Conservation (phyloP, 169 alveolate species). For the Cryptosporidium ubiquitum region DNA sequence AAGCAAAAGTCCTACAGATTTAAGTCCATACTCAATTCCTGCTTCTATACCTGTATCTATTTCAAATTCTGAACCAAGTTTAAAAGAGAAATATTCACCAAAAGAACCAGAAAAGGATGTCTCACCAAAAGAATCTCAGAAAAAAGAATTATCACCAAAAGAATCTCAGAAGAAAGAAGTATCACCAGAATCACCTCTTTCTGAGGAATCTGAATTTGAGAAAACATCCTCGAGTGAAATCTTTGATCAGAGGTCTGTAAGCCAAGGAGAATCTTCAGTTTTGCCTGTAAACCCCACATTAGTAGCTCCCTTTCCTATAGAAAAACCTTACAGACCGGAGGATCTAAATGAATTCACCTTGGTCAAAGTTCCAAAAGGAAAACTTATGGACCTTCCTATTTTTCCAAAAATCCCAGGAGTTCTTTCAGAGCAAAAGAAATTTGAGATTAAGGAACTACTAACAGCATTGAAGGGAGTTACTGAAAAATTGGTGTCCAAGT, state of each 20-base stretch:
- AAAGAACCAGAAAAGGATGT: too few relatives aligned
- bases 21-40: neutral
- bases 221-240: neutral
- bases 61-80: neutral
- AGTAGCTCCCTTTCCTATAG: neutral
- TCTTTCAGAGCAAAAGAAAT: conserved; percentile 21
- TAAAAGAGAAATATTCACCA: too few relatives aligned
- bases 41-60: neutral
- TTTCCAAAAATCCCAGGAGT: conserved; percentile 14
- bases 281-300: neutral
- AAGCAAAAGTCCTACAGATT: neutral
- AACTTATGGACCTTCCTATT: neutral
- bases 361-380: conserved; percentile 24
- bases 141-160: neutral
- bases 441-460: conserved; percentile 29
- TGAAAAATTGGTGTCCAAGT: neutral
- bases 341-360: conserved; percentile 47
- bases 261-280: neutral
- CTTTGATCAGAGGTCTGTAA: conserved; percentile 15
- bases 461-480: conserved; percentile 25
- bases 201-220: neutral
- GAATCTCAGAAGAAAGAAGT: neutral
- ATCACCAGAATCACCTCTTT: neutral
- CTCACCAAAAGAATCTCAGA: neutral
- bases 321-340: neutral